A percentile compares a stretch with the other conserved stretches of the same genome.
Evolutionary conservation across 352 stramenopile species (phyloP).

Genomic region (Peronosclerospora sorghi): DNA sequence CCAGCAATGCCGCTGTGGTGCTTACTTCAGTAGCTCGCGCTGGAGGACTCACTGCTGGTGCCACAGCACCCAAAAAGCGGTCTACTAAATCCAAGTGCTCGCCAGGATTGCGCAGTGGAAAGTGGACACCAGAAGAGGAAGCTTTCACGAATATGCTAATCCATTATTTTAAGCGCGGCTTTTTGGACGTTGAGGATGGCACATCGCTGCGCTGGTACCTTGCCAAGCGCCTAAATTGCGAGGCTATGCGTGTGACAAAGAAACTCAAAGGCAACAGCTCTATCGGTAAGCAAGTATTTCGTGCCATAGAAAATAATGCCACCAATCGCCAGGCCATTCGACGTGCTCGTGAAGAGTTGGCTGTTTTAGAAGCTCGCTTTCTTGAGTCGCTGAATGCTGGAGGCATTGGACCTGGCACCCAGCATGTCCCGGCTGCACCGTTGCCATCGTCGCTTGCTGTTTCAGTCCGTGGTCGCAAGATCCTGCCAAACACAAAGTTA

Average conservation of each 20-base stretch:
- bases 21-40: slow-evolving; percentile 15
- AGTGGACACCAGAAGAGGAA: slow-evolving; percentile 79
- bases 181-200: slow-evolving; percentile 72
- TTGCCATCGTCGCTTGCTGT: slow-evolving; percentile 19
- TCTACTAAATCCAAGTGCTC: slow-evolving; percentile 83
- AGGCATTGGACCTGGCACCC: slow-evolving; percentile 9
- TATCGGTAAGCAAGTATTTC: slow-evolving; percentile 85
- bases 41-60: neutral
- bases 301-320: slow-evolving; percentile 50
- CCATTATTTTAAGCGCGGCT: slow-evolving; percentile 74
- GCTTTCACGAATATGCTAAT: slow-evolving; percentile 79
- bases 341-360: slow-evolving; percentile 41
- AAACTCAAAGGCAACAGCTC: slow-evolving; percentile 85
- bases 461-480: slow-evolving; percentile 23
- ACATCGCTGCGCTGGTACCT: slow-evolving; percentile 81
- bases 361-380: slow-evolving; percentile 56
- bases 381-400: slow-evolving; percentile 47
- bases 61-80: slow-evolving; percentile 37
- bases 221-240: slow-evolving; percentile 74
- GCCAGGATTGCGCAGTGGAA: slow-evolving; percentile 67
- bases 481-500: slow-evolving; percentile 19
- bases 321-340: slow-evolving; percentile 46
- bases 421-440: slow-evolving; percentile 4
- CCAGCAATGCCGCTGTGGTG: slow-evolving; percentile 11
- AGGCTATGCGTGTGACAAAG: slow-evolving; percentile 84